Evolutionary conservation across 2,329 filamentous ascomycete genomes (phyloP).

Genomic region (Colletotrichum lupini): DNA sequence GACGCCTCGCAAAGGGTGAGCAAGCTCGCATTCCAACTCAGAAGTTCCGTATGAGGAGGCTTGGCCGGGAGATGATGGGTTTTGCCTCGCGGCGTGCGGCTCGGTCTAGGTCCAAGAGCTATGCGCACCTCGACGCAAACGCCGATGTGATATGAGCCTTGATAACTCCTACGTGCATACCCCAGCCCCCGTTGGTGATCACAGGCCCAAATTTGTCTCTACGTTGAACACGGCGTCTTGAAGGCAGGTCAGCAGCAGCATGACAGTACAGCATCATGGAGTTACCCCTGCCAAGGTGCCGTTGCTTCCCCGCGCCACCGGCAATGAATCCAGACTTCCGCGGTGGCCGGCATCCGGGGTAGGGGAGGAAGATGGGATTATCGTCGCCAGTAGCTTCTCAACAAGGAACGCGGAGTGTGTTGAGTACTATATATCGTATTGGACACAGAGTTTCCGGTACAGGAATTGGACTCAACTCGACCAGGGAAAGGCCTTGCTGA

Average conservation of each 20-base stretch:
- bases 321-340: not conserved
- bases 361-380: conserved; percentile 10
- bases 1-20: not conserved
- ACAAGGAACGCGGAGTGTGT: not conserved
- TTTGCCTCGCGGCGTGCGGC: not conserved
- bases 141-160: not conserved
- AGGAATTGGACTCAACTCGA: not conserved
- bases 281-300: conserved; percentile 3
- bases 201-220: not conserved
- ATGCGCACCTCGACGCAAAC: not conserved
- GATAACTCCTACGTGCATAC: not conserved
- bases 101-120: not conserved
- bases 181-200: not conserved
- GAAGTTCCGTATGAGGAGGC: not conserved
- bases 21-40: not conserved
- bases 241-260: conserved; percentile 1
- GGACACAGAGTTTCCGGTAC: conserved; percentile 10
- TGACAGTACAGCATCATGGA: not conserved
- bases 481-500: not conserved
- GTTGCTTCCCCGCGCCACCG: conserved; percentile 10
- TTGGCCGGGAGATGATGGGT: not conserved
- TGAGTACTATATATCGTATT: not conserved
- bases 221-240: not conserved
- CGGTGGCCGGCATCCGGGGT: not conserved
- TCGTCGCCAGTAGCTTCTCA: conserved; percentile 5